Conservation (phyloP, 441 rosid genomes). For the Populus hybrid region DNA sequence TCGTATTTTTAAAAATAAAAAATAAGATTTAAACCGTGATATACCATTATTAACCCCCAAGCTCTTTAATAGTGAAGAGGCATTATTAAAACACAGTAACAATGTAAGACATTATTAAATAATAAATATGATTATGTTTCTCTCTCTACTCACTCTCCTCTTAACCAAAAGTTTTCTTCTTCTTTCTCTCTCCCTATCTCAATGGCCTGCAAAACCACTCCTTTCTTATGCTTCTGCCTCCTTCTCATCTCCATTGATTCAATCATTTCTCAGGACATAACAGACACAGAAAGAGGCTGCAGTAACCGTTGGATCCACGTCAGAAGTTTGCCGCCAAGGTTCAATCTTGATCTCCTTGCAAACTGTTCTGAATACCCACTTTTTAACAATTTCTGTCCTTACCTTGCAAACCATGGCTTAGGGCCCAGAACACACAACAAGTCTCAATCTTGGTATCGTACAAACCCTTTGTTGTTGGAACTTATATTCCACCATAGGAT, state of each 20-base stretch:
- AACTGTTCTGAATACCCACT: slow-evolving; percentile 70
- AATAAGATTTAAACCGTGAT: no score
- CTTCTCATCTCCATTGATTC: slow-evolving; percentile 24
- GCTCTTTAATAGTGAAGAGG: neutral
- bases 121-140: neutral
- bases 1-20: no score
- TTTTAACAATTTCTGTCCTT: slow-evolving; percentile 61
- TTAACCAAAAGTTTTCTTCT: neutral
- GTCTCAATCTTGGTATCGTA: slow-evolving; percentile 81
- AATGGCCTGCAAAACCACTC: slow-evolving; percentile 37
- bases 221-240: slow-evolving; percentile 23
- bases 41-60: neutral
- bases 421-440: slow-evolving; percentile 79
- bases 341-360: slow-evolving; percentile 83
- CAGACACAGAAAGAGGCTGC: slow-evolving; percentile 43
- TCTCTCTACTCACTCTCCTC: neutral
- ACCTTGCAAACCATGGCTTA: slow-evolving; percentile 75
- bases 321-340: slow-evolving; percentile 64
- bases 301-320: slow-evolving; percentile 80
- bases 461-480: slow-evolving; percentile 74
- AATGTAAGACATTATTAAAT: neutral
- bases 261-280: slow-evolving; percentile 27
- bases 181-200: slow-evolving; percentile 11
- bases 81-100: neutral
- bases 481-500: slow-evolving; percentile 76